phyloP scores from a whole-genome alignment of 352 stramenopile species.

The Phytophthora palmivora region DNA sequence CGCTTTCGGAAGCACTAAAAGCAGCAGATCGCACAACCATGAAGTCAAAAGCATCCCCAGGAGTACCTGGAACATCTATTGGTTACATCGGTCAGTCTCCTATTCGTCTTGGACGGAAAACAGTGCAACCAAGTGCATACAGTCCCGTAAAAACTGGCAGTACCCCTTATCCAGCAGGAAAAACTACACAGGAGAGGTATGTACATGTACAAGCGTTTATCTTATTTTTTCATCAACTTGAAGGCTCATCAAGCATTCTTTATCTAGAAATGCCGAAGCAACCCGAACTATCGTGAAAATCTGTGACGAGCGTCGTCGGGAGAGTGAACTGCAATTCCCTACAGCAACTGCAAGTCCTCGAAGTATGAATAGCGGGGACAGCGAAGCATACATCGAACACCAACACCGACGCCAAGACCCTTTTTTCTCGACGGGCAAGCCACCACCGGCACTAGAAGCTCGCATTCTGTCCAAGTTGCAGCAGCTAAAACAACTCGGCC shows the following conservation, averaged over 20 bases:
- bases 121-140: constrained; percentile 38
- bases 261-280: constrained; percentile 63
- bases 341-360: constrained; percentile 23
- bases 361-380: constrained; percentile 7
- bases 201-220: neutral
- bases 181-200: constrained; percentile 78
- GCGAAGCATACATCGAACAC: constrained; percentile 32
- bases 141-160: constrained; percentile 27
- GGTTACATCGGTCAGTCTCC: constrained; percentile 51
- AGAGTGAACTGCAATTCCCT: constrained; percentile 57
- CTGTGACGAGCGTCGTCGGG: constrained; percentile 67
- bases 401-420: constrained; percentile 41
- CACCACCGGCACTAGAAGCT: constrained; percentile 50
- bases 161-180: constrained; percentile 54
- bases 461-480: constrained; percentile 68
- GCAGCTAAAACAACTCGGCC: constrained; percentile 68
- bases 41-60: constrained; percentile 37
- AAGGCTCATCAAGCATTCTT: neutral
- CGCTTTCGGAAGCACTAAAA: constrained; percentile 61
- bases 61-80: constrained; percentile 26
- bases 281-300: constrained; percentile 74
- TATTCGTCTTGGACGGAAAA: constrained; percentile 71
- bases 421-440: constrained; percentile 45
- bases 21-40: constrained; percentile 54
- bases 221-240: neutral